Evolutionary conservation across 2,329 filamentous ascomycete species (phyloP), one percentile per base, ranked within the genome.

Genomic region (Exophiala calicioides): DNA sequence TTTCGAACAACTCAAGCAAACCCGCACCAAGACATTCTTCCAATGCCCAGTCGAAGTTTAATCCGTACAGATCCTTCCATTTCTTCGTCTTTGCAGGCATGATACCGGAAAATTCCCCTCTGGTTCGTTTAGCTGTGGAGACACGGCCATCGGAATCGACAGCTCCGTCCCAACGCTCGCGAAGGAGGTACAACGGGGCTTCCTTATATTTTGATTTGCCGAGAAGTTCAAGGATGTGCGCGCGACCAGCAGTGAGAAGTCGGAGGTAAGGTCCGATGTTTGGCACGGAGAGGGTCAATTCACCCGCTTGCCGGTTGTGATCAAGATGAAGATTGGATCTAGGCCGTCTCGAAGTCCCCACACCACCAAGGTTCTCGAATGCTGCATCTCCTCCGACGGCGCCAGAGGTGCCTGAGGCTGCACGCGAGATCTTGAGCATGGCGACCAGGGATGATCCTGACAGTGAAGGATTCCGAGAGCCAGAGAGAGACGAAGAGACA

Each of bases 101-200:
- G 1, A 78, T 68, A 0, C 78, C 79, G 2, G 65, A 66, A 58
- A 75, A 79, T 53, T 82, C 79, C 0, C 80, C 78, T 38, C 80
- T 67, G 8, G 71, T 69, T 38, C 73, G 70, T 61, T 81, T 82
- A 21, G 75, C 74, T 32, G 68, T 61, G 19, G 71, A 71, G 21
- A 72, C 68, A 15, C 65, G 65, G 39, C 64, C 68, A 12, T 70
- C 65, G 3, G 65, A 66, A 29, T 75, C 70, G 3, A 81, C 67
- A 5, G 79, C 79, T n/a, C 81, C 81, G 50, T 84, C 77, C 81
- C 81, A 85, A 15, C 78, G 75, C 59, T 84, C 80, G 18, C 70
- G 70, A 5, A 84, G 64, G 5, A 80, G 61, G 32, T 72, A 68
- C 21, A 79, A 55, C 0, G 80, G 79, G 1, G 73, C 73, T 60